Conservation (phyloP, 495 filamentous ascomycete species). For the Neurospora terricola region DNA sequence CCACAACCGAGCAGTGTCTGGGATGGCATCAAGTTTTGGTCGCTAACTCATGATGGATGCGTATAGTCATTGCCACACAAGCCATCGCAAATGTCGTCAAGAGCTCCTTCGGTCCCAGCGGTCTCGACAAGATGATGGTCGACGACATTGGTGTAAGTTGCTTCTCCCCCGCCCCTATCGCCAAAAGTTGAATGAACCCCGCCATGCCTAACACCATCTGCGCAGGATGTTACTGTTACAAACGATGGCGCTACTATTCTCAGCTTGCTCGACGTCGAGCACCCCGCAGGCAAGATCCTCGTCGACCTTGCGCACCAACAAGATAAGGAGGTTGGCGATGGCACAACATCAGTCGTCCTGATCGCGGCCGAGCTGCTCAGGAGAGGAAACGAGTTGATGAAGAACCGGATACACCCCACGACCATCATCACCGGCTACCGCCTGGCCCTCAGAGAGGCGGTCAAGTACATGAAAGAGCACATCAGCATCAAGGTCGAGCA, state of each 20-base stretch:
- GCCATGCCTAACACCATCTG: constrained; percentile 8
- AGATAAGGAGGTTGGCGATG: constrained; percentile 97
- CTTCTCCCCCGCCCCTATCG: constrained; percentile 4
- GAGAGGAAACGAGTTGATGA: constrained; percentile 95
- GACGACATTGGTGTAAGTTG: constrained; percentile 87
- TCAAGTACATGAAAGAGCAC: constrained; percentile 98
- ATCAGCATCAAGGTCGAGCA: constrained; percentile 89
- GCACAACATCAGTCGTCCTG: constrained; percentile 94
- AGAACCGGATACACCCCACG: constrained; percentile 98
- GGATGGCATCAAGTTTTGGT: constrained; percentile 8
- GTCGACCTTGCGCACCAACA: constrained; percentile 97
- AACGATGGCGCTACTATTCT: constrained; percentile 98
- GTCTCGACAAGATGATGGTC: constrained; percentile 99
- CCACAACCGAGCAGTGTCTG: background rate
- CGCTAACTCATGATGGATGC: constrained; percentile 10
- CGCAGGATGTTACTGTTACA: constrained; percentile 92
- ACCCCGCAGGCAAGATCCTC: constrained; percentile 96
- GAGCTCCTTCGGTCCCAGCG: constrained; percentile 94
- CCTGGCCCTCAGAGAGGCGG: constrained; percentile 87
- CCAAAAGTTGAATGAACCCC: background rate
- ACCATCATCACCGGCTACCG: constrained; percentile 99
- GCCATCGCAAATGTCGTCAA: constrained; percentile 98
- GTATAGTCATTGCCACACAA: constrained; percentile 79
- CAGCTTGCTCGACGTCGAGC: constrained; percentile 87
- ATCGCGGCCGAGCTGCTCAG: constrained; percentile 93